A percentile compares a stretch with the other conserved stretches of the same genome.
Conservation (phyloP, 257 asterid species). For the Coffea eugenioides region DNA sequence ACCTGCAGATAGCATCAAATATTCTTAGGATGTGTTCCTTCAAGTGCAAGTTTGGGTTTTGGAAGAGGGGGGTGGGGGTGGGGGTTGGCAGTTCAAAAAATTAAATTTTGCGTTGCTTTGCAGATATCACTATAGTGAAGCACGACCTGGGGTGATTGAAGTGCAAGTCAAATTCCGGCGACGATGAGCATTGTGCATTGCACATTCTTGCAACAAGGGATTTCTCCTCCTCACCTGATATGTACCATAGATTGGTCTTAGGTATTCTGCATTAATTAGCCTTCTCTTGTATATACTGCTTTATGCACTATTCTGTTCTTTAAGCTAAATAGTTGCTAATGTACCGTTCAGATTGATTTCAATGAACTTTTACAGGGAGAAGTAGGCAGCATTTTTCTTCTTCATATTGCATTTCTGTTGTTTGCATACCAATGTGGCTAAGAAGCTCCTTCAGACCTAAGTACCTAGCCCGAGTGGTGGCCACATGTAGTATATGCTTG, state of each 20-base stretch:
- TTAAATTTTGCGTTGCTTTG: constrained; percentile 7
- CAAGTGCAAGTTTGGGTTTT: background rate
- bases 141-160: constrained; percentile 64
- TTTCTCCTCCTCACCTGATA: background rate
- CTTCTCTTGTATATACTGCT: background rate
- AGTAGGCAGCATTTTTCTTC: too few species aligned
- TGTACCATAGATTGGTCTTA: constrained; percentile 1
- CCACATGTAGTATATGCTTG: too few species aligned
- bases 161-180: constrained; percentile 59
- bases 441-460: too few species aligned
- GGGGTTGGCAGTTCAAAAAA: background rate
- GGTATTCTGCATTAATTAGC: background rate
- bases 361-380: too few species aligned
- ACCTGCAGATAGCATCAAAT: background rate
- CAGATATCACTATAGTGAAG: constrained; percentile 72
- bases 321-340: background rate
- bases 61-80: background rate
- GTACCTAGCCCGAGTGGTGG: too few species aligned
- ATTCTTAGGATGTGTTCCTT: background rate
- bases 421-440: too few species aligned
- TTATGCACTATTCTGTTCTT: too few species aligned
- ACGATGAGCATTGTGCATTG: constrained; percentile 7
- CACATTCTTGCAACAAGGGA: background rate
- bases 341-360: too few species aligned
- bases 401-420: too few species aligned